phyloP scores from a whole-genome alignment of 2,329 filamentous ascomycete genomes.

The Coniochaeta prunicola region DNA sequence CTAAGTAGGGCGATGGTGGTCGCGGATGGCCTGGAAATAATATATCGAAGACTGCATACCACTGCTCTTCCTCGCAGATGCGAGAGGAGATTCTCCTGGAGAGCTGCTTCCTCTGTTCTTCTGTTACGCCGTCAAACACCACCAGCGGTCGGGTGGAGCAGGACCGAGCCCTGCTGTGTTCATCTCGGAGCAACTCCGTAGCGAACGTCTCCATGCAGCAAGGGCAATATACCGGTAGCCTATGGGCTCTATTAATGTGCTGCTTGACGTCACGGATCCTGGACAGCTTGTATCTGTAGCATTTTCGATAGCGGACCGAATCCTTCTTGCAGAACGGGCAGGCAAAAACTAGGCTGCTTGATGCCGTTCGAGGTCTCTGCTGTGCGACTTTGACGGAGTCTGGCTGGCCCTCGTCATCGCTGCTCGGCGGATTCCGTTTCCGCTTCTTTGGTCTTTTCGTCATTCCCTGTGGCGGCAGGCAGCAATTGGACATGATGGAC shows the following conservation, averaged over 20 bases:
- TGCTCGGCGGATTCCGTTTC: background rate
- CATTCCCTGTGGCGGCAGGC: background rate
- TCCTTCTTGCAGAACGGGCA: slow-evolving; percentile 6
- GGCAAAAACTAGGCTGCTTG: background rate
- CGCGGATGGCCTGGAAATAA: background rate
- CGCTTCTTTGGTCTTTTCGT: background rate
- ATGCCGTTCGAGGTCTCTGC: background rate
- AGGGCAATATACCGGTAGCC: slow-evolving; percentile 1
- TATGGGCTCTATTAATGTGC: background rate
- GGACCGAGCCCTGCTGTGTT: background rate
- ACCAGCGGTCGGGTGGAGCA: background rate
- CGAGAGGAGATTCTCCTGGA: background rate
- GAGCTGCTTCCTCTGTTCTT: slow-evolving; percentile 1
- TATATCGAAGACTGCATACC: slow-evolving; percentile 4
- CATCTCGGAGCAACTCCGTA: background rate
- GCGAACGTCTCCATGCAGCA: background rate
- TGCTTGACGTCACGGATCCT: slow-evolving; percentile 5
- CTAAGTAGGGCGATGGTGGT: slow-evolving; percentile 1
- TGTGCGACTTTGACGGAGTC: background rate
- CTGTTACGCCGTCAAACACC: background rate
- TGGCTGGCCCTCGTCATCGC: background rate
- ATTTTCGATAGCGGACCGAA: background rate
- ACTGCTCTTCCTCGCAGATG: background rate
- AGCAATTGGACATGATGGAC: background rate
- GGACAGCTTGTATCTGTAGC: background rate